Percentiles rank a stretch among this genome's conserved stretches.
phyloP scores from a whole-genome alignment of 108 stramenopile genomes.

The Cyclotella baltica region DNA sequence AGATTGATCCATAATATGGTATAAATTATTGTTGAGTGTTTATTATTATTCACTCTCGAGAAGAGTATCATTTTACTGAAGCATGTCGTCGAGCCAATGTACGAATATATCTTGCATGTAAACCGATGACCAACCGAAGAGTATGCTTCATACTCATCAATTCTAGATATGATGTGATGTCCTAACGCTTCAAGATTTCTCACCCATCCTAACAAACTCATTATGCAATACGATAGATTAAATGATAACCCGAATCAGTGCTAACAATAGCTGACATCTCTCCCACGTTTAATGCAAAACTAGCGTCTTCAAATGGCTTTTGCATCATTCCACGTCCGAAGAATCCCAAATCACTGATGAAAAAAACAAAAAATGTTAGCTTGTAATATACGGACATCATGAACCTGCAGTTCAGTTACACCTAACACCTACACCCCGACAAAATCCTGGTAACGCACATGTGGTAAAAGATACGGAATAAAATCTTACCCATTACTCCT shows the following conservation, averaged over 20 bases:
- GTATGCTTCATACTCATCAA: no score
- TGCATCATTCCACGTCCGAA: slow-evolving; percentile 91
- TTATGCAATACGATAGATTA: slow-evolving; percentile 92
- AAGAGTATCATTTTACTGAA: no score
- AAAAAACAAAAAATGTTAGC: neutral
- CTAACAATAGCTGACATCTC: slow-evolving; percentile 92
- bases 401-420: no score
- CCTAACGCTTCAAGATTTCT: no score
- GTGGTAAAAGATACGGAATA: neutral
- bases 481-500: slow-evolving; percentile 59
- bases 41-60: no score
- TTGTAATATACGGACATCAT: neutral
- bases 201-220: no score
- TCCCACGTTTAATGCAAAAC: slow-evolving; percentile 85
- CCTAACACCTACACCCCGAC: neutral
- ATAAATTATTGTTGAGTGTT: no score
- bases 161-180: neutral
- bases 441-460: no score
- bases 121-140: no score
- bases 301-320: slow-evolving; percentile 93
- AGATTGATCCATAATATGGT: no score
- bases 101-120: no score
- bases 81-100: no score
- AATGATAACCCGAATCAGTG: slow-evolving; percentile 96
- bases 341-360: slow-evolving; percentile 75